These are phyloP conservation scores for Suhomyces taliae DNA, from an alignment of 1,139 yeast genomes.

Conservation along the genomic window DNA sequence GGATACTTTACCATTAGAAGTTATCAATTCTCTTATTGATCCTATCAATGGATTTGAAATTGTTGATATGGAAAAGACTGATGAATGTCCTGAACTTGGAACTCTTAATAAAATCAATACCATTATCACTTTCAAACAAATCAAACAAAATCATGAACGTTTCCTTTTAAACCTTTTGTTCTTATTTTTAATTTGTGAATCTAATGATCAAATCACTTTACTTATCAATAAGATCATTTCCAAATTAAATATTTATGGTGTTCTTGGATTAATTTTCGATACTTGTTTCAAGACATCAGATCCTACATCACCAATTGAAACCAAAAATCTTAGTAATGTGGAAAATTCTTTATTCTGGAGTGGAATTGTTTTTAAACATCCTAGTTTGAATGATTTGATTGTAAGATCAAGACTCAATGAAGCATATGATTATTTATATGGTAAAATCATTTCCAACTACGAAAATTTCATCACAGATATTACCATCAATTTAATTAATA, in stretches of 20 bases:
- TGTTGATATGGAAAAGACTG: constrained; percentile 3
- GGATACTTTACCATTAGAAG: constrained; percentile 27
- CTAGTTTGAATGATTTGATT: constrained; percentile 23
- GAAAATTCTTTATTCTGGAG: constrained; percentile 31
- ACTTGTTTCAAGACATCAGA: constrained; percentile 21
- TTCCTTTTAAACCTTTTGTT: constrained; percentile 29
- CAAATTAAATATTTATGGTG: constrained; percentile 25
- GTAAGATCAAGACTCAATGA: constrained; percentile 21
- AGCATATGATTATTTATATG: constrained; percentile 29
- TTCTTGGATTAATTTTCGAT: constrained; percentile 29
- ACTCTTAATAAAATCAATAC: constrained; percentile 24
- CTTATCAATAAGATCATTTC: constrained; percentile 28
- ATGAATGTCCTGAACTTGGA: constrained; percentile 12
- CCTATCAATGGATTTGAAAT: constrained; percentile 13
- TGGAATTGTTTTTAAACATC: constrained; percentile 22
- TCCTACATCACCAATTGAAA: constrained; percentile 11
- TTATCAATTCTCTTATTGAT: constrained; percentile 26
- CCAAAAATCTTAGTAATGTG: constrained; percentile 14
- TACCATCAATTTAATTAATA: constrained; percentile 33
- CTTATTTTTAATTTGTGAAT: constrained; percentile 38
- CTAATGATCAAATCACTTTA: constrained; percentile 25
- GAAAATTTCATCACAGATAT: constrained; percentile 28
- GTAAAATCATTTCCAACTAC: constrained; percentile 15
- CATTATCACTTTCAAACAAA: constrained; percentile 26
- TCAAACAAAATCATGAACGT: constrained; percentile 27